Evolutionary conservation across 306 rosid species (phyloP).

Genomic region (Aeschynomene evenia): DNA sequence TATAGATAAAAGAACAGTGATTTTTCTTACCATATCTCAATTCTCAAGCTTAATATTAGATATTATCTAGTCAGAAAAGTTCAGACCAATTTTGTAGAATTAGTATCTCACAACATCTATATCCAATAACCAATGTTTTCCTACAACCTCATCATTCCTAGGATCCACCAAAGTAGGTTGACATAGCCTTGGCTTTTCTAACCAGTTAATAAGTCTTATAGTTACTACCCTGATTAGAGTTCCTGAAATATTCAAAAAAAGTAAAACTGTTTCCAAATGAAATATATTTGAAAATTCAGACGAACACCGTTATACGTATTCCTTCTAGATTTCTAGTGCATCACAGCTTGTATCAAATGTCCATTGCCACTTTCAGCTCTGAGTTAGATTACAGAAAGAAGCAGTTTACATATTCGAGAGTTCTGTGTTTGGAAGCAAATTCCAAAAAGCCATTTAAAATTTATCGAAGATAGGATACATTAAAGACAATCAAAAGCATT

Average conservation of each 20-base stretch:
- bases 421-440: slow-evolving; percentile 7
- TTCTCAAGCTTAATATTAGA: slow-evolving; percentile 21
- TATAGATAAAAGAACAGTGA: neutral
- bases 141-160: neutral
- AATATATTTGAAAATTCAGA: slow-evolving; percentile 10
- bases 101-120: neutral
- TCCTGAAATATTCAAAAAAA: slow-evolving; percentile 12
- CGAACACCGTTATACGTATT: neutral
- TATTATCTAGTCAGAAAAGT: neutral
- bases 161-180: neutral
- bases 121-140: neutral
- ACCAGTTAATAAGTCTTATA: neutral
- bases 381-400: neutral
- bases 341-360: neutral
- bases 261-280: neutral
- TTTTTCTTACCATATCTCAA: neutral
- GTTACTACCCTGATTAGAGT: neutral
- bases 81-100: neutral
- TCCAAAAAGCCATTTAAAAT: neutral
- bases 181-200: neutral
- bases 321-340: slow-evolving; percentile 11
- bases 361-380: slow-evolving; percentile 4
- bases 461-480: neutral
- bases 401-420: neutral
- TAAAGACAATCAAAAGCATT: slow-evolving; percentile 1